Evolutionary conservation across 129 eudicot species (phyloP).

Genomic region (Helianthus annuus): HanXRQr2.0-SUNRISE NC_035441.2:49883431-49883930

Average conservation of each 20-base stretch:
- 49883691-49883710: not conserved
- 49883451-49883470: not conserved
- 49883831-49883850: no score
- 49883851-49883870: no score
- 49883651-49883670: not conserved
- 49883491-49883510: not conserved
- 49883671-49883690: not conserved
- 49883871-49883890: no score
- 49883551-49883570: not conserved
- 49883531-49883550: not conserved
- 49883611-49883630: not conserved
- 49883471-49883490: not conserved
- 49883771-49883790: not conserved
- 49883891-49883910: no score
- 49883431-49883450: no score
- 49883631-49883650: no score
- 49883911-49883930: no score
- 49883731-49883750: no score
- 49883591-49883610: not conserved
- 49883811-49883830: no score
- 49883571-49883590: not conserved
- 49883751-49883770: not conserved
- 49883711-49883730: not conserved
- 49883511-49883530: not conserved
- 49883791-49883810: no score